phyloP scores from a whole-genome alignment of 176 grass and related monocot genomes.

The Triticum monococcum region DNA sequence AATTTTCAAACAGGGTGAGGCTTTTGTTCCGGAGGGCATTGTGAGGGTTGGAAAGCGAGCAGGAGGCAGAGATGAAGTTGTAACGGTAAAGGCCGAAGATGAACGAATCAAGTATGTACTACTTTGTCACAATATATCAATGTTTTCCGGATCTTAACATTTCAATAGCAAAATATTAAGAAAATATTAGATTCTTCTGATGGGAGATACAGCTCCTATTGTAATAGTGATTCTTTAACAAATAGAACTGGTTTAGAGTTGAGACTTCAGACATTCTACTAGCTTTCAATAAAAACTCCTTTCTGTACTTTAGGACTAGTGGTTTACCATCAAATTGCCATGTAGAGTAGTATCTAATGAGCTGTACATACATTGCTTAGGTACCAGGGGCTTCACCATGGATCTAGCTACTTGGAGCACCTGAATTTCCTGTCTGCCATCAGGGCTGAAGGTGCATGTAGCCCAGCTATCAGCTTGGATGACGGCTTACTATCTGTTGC shows the following conservation, averaged over 20 bases:
- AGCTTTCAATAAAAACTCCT: background rate
- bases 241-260: background rate
- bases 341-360: background rate
- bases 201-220: background rate
- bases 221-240: background rate
- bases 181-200: background rate
- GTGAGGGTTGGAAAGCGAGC: conserved; percentile 73
- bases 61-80: conserved; percentile 61
- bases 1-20: conserved; percentile 71
- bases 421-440: conserved; percentile 76
- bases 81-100: conserved; percentile 56
- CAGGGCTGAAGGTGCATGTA: conserved; percentile 46
- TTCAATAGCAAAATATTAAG: background rate
- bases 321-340: background rate
- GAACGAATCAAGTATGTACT: conserved; percentile 71
- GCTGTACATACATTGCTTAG: conserved; percentile 35
- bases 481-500: conserved; percentile 79
- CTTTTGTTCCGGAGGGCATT: conserved; percentile 85
- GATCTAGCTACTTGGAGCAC: conserved; percentile 94
- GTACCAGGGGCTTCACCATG: conserved; percentile 92
- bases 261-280: background rate
- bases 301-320: background rate
- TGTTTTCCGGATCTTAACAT: background rate
- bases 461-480: conserved; percentile 50
- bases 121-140: background rate